These are phyloP conservation scores for Talaromyces thailandensis DNA, from an alignment of 495 filamentous ascomycete species.

Conservation along the genomic window DNA sequence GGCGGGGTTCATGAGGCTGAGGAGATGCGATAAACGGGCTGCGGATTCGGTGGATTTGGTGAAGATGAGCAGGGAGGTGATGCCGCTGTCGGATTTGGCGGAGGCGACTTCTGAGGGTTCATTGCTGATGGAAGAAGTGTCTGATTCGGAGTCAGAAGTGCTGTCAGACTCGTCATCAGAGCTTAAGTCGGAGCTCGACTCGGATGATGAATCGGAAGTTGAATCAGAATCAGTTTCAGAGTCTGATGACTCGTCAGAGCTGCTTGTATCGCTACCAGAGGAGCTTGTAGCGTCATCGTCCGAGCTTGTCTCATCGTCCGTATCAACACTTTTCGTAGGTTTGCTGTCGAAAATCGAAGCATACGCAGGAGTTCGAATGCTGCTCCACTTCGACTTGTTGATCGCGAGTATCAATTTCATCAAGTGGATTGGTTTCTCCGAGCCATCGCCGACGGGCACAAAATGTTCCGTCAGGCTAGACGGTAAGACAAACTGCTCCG, in stretches of 20 bases:
- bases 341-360: slow-evolving; percentile 36
- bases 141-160: slow-evolving; percentile 19
- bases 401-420: slow-evolving; percentile 32
- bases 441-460: slow-evolving; percentile 63
- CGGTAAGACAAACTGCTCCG: slow-evolving; percentile 52
- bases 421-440: slow-evolving; percentile 79
- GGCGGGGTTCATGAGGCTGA: slow-evolving; percentile 57
- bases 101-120: not conserved
- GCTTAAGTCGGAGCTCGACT: slow-evolving; percentile 16
- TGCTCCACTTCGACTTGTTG: slow-evolving; percentile 8
- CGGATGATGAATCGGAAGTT: slow-evolving; percentile 16
- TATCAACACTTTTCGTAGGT: not conserved
- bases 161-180: slow-evolving; percentile 15
- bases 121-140: slow-evolving; percentile 10
- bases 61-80: slow-evolving; percentile 61
- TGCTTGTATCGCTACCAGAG: slow-evolving; percentile 20
- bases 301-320: slow-evolving; percentile 14
- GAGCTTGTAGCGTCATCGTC: slow-evolving; percentile 15
- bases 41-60: slow-evolving; percentile 81
- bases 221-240: slow-evolving; percentile 20
- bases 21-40: slow-evolving; percentile 66
- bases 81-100: not conserved
- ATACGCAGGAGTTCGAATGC: slow-evolving; percentile 22
- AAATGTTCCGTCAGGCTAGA: slow-evolving; percentile 60
- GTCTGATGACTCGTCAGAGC: slow-evolving; percentile 23